Percentiles rank a stretch among this genome's conserved stretches.
Conservation (phyloP, 2,329 filamentous ascomycete species). For the Aspergillus costaricaensis region DNA sequence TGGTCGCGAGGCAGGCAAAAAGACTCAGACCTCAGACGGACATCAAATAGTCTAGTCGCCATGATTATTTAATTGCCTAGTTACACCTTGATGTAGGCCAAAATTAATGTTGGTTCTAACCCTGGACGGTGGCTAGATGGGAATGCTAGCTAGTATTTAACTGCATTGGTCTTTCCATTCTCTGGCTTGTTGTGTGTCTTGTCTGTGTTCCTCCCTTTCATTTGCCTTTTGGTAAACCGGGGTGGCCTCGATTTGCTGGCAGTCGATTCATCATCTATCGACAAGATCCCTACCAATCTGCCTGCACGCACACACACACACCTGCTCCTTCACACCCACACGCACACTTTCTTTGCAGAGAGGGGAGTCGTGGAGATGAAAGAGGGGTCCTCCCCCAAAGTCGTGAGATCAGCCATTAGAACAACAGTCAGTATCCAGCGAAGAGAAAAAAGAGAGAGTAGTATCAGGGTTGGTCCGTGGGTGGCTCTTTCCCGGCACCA, state of each 20-base stretch:
- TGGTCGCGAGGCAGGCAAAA: slow-evolving; percentile 12
- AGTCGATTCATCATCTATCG: neutral
- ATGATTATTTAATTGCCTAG: neutral
- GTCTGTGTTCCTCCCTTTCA: neutral
- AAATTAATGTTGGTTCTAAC: neutral
- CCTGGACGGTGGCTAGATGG: neutral
- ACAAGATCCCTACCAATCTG: neutral
- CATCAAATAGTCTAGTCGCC: neutral
- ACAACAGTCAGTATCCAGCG: neutral
- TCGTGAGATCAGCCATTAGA: neutral
- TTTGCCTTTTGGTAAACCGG: neutral
- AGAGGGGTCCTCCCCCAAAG: neutral
- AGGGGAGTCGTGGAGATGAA: too few relatives aligned
- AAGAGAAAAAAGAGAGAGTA: neutral
- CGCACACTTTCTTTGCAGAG: too few relatives aligned
- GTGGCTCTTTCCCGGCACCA: slow-evolving; percentile 7
- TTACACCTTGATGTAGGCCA: neutral
- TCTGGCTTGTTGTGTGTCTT: neutral
- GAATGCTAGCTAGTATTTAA: neutral
- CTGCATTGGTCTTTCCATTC: neutral
- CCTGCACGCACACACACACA: neutral
- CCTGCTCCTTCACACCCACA: too few relatives aligned
- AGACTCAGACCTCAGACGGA: neutral
- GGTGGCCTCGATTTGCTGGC: neutral
- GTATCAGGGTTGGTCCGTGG: neutral